Evolutionary conservation across 768 basidiomycete genomes (phyloP), one percentile per base, ranked within the genome.

Genomic region (Lentinula sp.): DNA sequence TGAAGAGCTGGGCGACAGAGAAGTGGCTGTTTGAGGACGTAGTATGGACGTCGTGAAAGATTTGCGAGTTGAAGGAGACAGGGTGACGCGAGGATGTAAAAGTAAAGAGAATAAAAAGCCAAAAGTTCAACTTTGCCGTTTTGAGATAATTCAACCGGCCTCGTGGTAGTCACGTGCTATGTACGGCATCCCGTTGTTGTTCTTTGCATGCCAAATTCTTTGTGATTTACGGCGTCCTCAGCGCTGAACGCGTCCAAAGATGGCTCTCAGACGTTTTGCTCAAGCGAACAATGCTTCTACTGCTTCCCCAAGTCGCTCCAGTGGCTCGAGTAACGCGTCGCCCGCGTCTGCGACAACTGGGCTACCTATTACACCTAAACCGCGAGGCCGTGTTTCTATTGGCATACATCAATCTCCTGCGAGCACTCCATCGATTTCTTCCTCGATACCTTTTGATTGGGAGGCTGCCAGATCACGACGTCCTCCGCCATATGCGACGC

Each of bases 381-480:
- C 59, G 21, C 61, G 68, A 9, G 65, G 68, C 5, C 81, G 69
- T 70, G 74, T 70, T 64, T 81, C 83, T 35, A 77, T 87, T 66
- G 78, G 80, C 64, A 66, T 78, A 66, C 71, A 85, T 70, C 77
- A 86, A 45, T 88, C 82, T 9, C 90, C 82, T 3, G 84, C 82
- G 39, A 73, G 81, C 1, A 85, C 87, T 0, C 85, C 89, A 4
- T 93, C 91, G 3, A 78, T 89, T 51, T 90, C 91, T 5, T 86
- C 88, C 1, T 87, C 88, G 6, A 72, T 80, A 8, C 88, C 91
- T 0, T 94, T 94, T 67, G 91, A 94, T 74, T 93, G 92, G 92
- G 87, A 89, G 34, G 91, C 92, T 0, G 92, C 86, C 11, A 79
- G 87, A n/a, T 79, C 83, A 0, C 77, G 82, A 54, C 79, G 78